A percentile compares a stretch with the other conserved stretches of the same genome.
Evolutionary conservation across 495 filamentous ascomycete species (phyloP).

Genomic region (Chaetomium fimeti): DNA sequence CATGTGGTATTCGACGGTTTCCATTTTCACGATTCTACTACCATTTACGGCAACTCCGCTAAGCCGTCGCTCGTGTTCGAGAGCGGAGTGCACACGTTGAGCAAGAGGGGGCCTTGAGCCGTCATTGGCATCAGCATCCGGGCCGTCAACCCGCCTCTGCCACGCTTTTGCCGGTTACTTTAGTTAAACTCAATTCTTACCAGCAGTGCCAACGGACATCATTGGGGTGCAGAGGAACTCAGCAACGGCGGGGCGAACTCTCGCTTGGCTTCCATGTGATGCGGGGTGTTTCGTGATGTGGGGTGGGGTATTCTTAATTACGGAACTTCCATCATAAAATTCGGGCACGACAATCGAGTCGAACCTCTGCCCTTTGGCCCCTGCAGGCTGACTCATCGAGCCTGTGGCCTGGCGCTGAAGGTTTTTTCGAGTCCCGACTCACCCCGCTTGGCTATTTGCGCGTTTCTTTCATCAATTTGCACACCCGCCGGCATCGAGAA

Average conservation of each 20-base stretch:
- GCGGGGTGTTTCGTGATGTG: background rate
- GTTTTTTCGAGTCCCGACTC: slow-evolving; percentile 24
- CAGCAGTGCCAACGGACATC: no score
- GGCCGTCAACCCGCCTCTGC: slow-evolving; percentile 6
- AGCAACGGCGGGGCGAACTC: no score
- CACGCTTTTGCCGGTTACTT: background rate
- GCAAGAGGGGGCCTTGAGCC: background rate
- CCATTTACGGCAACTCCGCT: slow-evolving; percentile 12
- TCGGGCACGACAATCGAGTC: slow-evolving; percentile 8
- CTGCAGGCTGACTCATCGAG: slow-evolving; percentile 27
- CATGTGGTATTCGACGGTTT: background rate
- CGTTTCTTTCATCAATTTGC: slow-evolving; percentile 20
- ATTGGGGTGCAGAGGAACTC: background rate
- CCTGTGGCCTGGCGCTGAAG: no score
- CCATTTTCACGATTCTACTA: background rate
- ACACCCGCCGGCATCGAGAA: slow-evolving; percentile 19
- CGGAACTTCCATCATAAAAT: background rate
- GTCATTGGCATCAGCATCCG: background rate
- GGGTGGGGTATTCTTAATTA: slow-evolving; percentile 5
- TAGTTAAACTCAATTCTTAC: background rate
- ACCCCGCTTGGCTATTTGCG: slow-evolving; percentile 34
- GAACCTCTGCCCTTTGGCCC: slow-evolving; percentile 21
- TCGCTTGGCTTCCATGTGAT: background rate
- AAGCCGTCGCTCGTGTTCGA: background rate
- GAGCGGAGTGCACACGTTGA: background rate